Evolutionary conservation across 768 basidiomycete species (phyloP), one percentile per base, ranked within the genome.

Genomic region (Tricholoma matsutake): DNA sequence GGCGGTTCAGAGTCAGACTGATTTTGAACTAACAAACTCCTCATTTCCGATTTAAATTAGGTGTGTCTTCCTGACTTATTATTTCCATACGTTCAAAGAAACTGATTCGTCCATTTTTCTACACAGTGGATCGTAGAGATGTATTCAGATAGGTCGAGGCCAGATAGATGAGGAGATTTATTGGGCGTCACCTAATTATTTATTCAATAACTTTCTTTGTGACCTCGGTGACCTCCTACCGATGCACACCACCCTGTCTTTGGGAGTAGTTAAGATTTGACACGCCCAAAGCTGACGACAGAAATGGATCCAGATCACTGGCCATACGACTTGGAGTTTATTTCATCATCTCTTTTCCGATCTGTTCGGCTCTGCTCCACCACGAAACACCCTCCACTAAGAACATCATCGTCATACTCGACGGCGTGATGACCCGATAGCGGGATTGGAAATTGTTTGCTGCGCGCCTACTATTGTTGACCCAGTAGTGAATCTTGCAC

Each of bases 1-100:
- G 70, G 71, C 32, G 78, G 70, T 29, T 76, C 75, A 28, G 76
- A 76, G 31, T 72, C 75, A 16, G 71, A 73, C 37, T 72, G 59
- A 25, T 31, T 28, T 29, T 13, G n/a, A 22, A 29, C 14, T 51
- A 29, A 14, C 45, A 22, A 47, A 10, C 3, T 47, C 45, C 45
- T 14, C 7, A 7, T 18, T 18, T 45, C 18, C 16, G 20, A 28
- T 49, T 28, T 28, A 11, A 49, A 49, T 18, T 29, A 2, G 10
- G 51, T 53, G 29, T 8, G 51, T 31, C 29, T 32, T 31, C 13
- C 22, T 47, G 22, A 25, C 35, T 5, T 49, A 25, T 20, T 25
- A 14, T 49, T 25, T 28, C 25, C 10, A 49, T 25, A 13, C 22
- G 5, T 13, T 3, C 22, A 3, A 49, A 49, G 47, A 49, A 28